Base-by-base conservation (phyloP, 1,139 yeast species). In the Suhomyces bokatorum region DNA sequence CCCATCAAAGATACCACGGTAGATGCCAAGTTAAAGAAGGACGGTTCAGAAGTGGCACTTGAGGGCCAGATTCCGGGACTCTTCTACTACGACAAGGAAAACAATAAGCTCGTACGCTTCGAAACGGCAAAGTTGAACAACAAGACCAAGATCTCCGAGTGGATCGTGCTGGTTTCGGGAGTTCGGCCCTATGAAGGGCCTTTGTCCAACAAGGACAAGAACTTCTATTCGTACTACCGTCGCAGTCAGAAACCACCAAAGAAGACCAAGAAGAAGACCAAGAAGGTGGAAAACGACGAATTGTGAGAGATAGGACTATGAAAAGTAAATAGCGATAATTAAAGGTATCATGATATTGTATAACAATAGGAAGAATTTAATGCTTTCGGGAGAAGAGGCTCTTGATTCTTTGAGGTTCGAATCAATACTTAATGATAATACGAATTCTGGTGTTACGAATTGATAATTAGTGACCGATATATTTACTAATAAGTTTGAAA, bases 121-220 rank as follows among this genome's bases (percentile, higher is more conserved):
- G 56, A 53, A 13, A 46, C 61, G 0, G 60, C 54, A 3, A 67
- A 66, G 46, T 55, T 67, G 45, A 64, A 55, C 33, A 64, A 70
- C 42, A 71, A 69, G 52, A 39, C 48, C n/a, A 57, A 57, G 44
- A 60, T 74, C 30, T 56, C 63, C 28, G 48, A 69, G 51, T 74
- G 78, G 76, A 50, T 74, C 20, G 55, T 62, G 3, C 56, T 63
- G 28, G 47, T 54, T 15, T 59, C 67, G 8, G 66, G 66, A 1
- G 45, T 49, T 8, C 40, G 45, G 5, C 76, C 79, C 10, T 46
- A 53, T 1, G 78, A 74, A 53, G 79, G 79, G 1, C 63, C 63
- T 11, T 62, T 70, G 35, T 70, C 77, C 20, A 64, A 65, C 43
- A 67, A 61, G 48, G 75, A 67, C 39, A 55, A 52, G 38, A 63